These are phyloP conservation scores for Aspergillus costaricaensis DNA, from an alignment of 2,329 filamentous ascomycete species.

Conservation along the genomic window DNA sequence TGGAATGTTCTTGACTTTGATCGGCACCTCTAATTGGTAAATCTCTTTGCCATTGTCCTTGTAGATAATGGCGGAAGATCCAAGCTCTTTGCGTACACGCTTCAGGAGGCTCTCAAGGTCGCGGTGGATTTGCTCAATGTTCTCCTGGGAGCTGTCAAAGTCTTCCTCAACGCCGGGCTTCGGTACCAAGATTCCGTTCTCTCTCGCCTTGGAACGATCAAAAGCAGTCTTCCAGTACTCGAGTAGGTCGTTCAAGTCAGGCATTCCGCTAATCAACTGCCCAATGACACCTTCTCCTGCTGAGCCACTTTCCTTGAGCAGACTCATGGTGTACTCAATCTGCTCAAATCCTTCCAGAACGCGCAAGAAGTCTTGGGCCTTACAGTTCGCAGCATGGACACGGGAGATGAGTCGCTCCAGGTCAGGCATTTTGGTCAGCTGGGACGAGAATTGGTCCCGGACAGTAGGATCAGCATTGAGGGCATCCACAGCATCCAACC, in stretches of 20 bases:
- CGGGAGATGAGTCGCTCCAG: slow-evolving; percentile 91
- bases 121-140: slow-evolving; percentile 72
- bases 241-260: slow-evolving; percentile 72
- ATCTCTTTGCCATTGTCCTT: slow-evolving; percentile 94
- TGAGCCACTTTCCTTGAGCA: slow-evolving; percentile 71
- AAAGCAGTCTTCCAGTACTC: slow-evolving; percentile 91
- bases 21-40: slow-evolving; percentile 88
- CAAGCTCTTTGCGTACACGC: slow-evolving; percentile 70
- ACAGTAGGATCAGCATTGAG: slow-evolving; percentile 79
- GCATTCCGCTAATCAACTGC: slow-evolving; percentile 81
- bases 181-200: slow-evolving; percentile 80
- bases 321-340: slow-evolving; percentile 88
- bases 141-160: slow-evolving; percentile 80
- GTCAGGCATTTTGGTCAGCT: slow-evolving; percentile 89
- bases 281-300: slow-evolving; percentile 78
- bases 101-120: slow-evolving; percentile 72
- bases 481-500: slow-evolving; percentile 90
- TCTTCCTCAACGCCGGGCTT: slow-evolving; percentile 86
- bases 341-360: slow-evolving; percentile 97
- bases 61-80: slow-evolving; percentile 71
- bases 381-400: slow-evolving; percentile 88
- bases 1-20: slow-evolving; percentile 79
- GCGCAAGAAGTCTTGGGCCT: slow-evolving; percentile 85
- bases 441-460: slow-evolving; percentile 83
- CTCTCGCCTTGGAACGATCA: slow-evolving; percentile 75